Conservation (phyloP, 176 grass and related monocot genomes). For the Oryza australiensis region DNA sequence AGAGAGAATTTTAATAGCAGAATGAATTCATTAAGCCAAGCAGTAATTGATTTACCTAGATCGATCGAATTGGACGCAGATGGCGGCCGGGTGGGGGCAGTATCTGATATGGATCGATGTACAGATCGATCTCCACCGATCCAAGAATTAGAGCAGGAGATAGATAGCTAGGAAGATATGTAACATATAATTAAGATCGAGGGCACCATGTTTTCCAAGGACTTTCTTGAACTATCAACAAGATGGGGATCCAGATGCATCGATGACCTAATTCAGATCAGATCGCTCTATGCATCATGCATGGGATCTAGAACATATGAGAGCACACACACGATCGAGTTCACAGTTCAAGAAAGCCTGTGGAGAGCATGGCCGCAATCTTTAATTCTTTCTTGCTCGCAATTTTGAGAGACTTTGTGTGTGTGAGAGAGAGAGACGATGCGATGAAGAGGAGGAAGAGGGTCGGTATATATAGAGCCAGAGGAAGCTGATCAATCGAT, state of each 20-base stretch:
- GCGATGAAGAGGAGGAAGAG: neutral
- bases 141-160: neutral
- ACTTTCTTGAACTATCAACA: conserved; percentile 93
- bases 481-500: neutral
- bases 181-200: conserved; percentile 16
- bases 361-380: conserved; percentile 69
- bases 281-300: neutral
- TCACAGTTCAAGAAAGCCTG: conserved; percentile 97
- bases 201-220: conserved; percentile 60
- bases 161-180: neutral
- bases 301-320: too few relatives aligned
- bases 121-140: neutral
- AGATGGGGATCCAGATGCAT: neutral
- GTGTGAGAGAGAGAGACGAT: neutral
- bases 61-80: neutral
- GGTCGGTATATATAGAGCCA: neutral
- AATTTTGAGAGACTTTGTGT: neutral
- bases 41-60: neutral
- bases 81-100: neutral
- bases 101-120: neutral
- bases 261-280: neutral
- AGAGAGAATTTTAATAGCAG: neutral
- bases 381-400: neutral
- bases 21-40: neutral
- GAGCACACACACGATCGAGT: conserved; percentile 14